Evolutionary conservation across 768 basidiomycete species (phyloP).

Genomic region (Lactifluus rugatus): DNA sequence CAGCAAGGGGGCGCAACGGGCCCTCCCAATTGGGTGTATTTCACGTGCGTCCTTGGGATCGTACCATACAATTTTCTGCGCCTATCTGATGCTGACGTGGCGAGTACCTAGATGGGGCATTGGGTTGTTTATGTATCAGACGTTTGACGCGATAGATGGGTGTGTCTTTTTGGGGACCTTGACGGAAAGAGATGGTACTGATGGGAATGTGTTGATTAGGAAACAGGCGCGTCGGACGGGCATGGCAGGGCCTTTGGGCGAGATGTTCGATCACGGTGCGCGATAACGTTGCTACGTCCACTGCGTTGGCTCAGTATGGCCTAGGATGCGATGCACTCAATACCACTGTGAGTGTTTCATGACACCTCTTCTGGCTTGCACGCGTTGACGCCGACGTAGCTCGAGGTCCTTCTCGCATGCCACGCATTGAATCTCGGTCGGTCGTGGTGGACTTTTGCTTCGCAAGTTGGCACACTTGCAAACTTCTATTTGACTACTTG

Average conservation of each 20-base stretch:
- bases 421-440: slow-evolving; percentile 86
- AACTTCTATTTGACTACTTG: slow-evolving; percentile 71
- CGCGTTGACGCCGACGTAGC: slow-evolving; percentile 32
- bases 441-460: slow-evolving; percentile 95
- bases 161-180: slow-evolving; percentile 24
- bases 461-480: slow-evolving; percentile 58
- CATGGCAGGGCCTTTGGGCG: slow-evolving; percentile 95
- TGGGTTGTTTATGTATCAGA: slow-evolving; percentile 89
- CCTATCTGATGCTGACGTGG: not conserved
- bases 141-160: slow-evolving; percentile 84
- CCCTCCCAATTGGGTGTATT: slow-evolving; percentile 83
- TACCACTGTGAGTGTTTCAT: slow-evolving; percentile 56
- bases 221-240: slow-evolving; percentile 94
- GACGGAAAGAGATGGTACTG: not conserved
- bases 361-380: not conserved
- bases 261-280: slow-evolving; percentile 95
- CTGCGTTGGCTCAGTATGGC: not conserved
- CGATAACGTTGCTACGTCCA: slow-evolving; percentile 13
- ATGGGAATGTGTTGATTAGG: slow-evolving; percentile 31
- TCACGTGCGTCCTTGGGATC: slow-evolving; percentile 47
- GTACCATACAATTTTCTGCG: not conserved
- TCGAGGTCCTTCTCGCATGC: slow-evolving; percentile 75
- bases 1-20: slow-evolving; percentile 52
- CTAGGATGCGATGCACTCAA: slow-evolving; percentile 88
- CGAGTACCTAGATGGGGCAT: slow-evolving; percentile 59